Conservation (phyloP, 2,329 filamentous ascomycete species). For the Colletotrichum sp. region DNA sequence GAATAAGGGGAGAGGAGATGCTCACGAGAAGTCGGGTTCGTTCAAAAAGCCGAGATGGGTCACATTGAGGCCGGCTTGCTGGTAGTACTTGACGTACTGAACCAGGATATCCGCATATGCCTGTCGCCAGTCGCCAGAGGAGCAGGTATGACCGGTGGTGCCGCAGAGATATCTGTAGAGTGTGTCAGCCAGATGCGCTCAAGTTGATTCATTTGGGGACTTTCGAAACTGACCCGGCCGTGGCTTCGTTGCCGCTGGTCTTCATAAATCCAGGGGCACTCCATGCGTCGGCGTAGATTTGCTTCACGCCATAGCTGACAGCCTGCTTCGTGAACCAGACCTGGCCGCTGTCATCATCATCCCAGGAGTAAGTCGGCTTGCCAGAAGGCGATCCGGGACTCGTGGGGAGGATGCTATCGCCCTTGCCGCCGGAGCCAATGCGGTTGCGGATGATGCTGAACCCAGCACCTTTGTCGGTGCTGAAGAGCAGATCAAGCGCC, state of each 20-base stretch:
- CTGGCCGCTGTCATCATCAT: slow-evolving; percentile 52
- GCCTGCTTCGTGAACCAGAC: slow-evolving; percentile 57
- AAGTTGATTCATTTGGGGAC: neutral
- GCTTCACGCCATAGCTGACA: slow-evolving; percentile 37
- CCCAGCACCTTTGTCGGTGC: slow-evolving; percentile 47
- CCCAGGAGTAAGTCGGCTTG: slow-evolving; percentile 47
- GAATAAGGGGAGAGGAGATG: rapidly evolving
- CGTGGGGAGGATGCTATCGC: slow-evolving; percentile 44
- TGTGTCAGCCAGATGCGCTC: neutral
- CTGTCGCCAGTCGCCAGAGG: slow-evolving; percentile 48
- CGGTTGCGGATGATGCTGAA: slow-evolving; percentile 55
- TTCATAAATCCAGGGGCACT: slow-evolving; percentile 54
- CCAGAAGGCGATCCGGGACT: slow-evolving; percentile 45
- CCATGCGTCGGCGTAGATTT: slow-evolving; percentile 50
- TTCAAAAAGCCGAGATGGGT: slow-evolving; percentile 34
- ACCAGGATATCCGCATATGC: slow-evolving; percentile 53
- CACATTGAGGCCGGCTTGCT: slow-evolving; percentile 43
- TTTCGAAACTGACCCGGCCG: slow-evolving; percentile 16
- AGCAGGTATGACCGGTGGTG: slow-evolving; percentile 38
- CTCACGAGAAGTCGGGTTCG: slow-evolving; percentile 20
- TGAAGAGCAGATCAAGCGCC: slow-evolving; percentile 50
- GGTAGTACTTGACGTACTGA: slow-evolving; percentile 52
- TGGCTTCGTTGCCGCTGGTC: slow-evolving; percentile 40
- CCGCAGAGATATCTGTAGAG: slow-evolving; percentile 38
- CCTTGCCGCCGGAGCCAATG: slow-evolving; percentile 41